A percentile compares a stretch with the other conserved stretches of the same genome.
Conservation (phyloP, 306 rosid genomes). For the Potentilla sterilis region DNA sequence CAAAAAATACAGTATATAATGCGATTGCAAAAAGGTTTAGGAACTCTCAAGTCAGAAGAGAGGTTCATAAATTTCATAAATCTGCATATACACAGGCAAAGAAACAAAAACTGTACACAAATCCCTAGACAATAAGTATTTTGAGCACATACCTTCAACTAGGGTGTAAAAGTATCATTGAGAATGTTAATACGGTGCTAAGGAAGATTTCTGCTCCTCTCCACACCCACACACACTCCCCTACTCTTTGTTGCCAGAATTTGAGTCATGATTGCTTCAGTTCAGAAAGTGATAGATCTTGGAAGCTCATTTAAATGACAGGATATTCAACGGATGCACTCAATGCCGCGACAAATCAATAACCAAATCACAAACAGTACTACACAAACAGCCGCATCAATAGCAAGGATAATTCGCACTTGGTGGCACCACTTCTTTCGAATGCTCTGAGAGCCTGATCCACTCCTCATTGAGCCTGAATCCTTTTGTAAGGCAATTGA, state of each 20-base stretch:
- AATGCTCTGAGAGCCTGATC: constrained; percentile 54
- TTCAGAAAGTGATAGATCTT: background rate
- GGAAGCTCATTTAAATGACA: background rate
- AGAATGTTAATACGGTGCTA: background rate
- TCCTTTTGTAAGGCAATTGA: constrained; percentile 60
- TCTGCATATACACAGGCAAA: background rate
- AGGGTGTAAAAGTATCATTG: background rate
- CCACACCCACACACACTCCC: background rate
- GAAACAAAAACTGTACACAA: constrained; percentile 9
- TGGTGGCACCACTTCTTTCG: constrained; percentile 86
- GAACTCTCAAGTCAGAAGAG: background rate
- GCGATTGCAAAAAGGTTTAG: background rate
- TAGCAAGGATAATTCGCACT: constrained; percentile 78
- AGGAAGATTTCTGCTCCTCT: background rate
- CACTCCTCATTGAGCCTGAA: constrained; percentile 55
- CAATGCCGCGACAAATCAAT: constrained; percentile 53
- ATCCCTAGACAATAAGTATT: background rate
- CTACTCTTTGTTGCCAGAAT: background rate
- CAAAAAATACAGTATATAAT: background rate
- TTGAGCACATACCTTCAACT: constrained; percentile 6
- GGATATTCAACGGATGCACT: constrained; percentile 52
- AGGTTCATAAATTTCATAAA: background rate
- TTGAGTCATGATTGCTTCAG: constrained; percentile 3
- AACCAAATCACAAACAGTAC: constrained; percentile 69
- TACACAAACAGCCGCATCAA: constrained; percentile 78